Conservation (phyloP, 176 grass and related monocot species). For the Carex kokanica region DNA sequence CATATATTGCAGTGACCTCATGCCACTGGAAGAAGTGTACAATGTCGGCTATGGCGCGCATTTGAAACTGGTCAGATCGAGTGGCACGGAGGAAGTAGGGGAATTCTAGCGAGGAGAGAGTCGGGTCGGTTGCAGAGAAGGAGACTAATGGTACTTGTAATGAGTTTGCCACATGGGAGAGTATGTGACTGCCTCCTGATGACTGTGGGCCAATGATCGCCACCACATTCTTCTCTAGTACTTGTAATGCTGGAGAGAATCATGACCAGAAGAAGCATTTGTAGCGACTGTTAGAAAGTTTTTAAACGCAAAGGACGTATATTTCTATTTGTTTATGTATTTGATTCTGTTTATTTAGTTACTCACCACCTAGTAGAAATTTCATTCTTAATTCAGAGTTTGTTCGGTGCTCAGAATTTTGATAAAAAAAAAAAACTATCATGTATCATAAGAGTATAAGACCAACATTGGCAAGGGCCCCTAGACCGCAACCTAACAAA, state of each 20-base stretch:
- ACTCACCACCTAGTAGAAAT: slow-evolving; percentile 28
- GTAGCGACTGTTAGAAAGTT: neutral
- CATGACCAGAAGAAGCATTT: slow-evolving; percentile 31
- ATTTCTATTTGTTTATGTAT: slow-evolving; percentile 7
- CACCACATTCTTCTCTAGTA: slow-evolving; percentile 64
- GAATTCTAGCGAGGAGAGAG: slow-evolving; percentile 61
- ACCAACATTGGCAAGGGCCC: neutral
- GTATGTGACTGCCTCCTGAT: slow-evolving; percentile 63
- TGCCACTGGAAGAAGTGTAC: slow-evolving; percentile 68
- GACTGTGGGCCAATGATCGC: slow-evolving; percentile 75
- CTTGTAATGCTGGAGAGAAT: slow-evolving; percentile 48
- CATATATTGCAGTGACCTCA: slow-evolving; percentile 66
- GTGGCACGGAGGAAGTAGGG: slow-evolving; percentile 70
- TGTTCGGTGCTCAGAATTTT: neutral
- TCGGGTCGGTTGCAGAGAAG: slow-evolving; percentile 71
- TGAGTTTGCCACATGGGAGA: slow-evolving; percentile 63
- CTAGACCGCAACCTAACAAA: too few species aligned
- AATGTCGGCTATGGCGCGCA: slow-evolving; percentile 67
- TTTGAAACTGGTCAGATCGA: slow-evolving; percentile 73
- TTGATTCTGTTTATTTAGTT: slow-evolving; percentile 5
- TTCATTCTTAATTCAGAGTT: slow-evolving; percentile 26
- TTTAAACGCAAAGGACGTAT: neutral
- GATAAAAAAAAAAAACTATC: neutral
- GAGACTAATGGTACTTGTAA: slow-evolving; percentile 74
- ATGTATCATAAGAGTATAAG: neutral